phyloP scores from a whole-genome alignment of 1,284 basidiomycete species.

The Quambalaria eucalypti region DNA sequence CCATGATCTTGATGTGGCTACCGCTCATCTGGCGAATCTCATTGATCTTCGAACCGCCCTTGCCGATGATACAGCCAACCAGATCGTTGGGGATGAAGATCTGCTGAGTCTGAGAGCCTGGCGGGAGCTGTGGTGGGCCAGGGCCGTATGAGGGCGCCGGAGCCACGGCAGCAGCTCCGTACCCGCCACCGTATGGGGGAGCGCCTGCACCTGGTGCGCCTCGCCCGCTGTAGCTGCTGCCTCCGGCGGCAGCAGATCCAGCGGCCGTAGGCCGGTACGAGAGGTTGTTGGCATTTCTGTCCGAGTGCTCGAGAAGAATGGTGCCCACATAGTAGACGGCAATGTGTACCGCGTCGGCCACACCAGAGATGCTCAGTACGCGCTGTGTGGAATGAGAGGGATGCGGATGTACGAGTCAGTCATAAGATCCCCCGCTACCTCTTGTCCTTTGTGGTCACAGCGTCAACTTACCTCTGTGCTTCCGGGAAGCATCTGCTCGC shows the following conservation, averaged over 20 bases:
- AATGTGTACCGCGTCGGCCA: conserved; percentile 99
- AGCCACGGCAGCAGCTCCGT: conserved; percentile 2
- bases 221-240: conserved; percentile 5
- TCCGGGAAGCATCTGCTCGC: conserved; percentile 93
- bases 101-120: conserved; percentile 77
- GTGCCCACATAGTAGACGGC: conserved; percentile 98
- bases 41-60: conserved; percentile 96
- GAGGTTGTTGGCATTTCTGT: conserved; percentile 49
- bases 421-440: not conserved
- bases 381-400: conserved; percentile 1
- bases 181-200: not conserved
- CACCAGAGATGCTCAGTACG: conserved; percentile 90
- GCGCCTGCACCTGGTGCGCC: conserved; percentile 1
- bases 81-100: conserved; percentile 97
- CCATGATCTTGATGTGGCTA: conserved; percentile 97
- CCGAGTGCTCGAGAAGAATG: conserved; percentile 88
- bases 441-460: not conserved
- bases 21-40: conserved; percentile 90
- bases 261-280: conserved; percentile 46
- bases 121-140: conserved; percentile 50
- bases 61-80: conserved; percentile 96
- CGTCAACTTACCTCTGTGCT: conserved; percentile 69
- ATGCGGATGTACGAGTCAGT: not conserved
- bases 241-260: conserved; percentile 11
- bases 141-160: conserved; percentile 3